Percentiles rank a stretch among this genome's conserved stretches.
Evolutionary conservation across 345 rosid genomes (phyloP).

Genomic region (Lumnitzera racemosa): DNA sequence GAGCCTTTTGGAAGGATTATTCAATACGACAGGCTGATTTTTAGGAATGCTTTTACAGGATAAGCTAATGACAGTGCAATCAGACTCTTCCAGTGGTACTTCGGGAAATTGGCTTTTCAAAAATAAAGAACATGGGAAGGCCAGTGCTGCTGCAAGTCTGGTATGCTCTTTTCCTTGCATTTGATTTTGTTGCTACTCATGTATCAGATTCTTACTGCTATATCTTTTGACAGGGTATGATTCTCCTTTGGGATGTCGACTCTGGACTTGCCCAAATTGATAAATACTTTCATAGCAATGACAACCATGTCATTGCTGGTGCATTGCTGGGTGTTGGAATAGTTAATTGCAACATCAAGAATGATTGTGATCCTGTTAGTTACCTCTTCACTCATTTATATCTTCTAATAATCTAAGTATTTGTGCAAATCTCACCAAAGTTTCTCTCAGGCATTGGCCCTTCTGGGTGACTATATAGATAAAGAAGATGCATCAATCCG

Average conservation of each 20-base stretch:
- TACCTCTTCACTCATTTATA: constrained; percentile 1
- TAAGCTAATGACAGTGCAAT: constrained; percentile 77
- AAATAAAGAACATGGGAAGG: constrained; percentile 92
- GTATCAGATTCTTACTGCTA: neutral
- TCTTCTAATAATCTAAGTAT: neutral
- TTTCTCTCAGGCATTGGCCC: constrained; percentile 69
- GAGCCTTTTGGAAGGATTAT: neutral
- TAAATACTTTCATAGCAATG: constrained; percentile 77
- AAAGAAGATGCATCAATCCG: constrained; percentile 75
- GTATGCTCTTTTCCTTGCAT: constrained; percentile 20
- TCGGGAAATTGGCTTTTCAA: constrained; percentile 91
- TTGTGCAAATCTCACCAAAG: constrained; percentile 13
- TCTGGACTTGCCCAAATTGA: constrained; percentile 85
- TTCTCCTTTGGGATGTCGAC: constrained; percentile 88
- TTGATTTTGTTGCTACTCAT: neutral
- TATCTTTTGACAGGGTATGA: constrained; percentile 64
- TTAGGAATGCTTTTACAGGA: constrained; percentile 37
- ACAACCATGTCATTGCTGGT: constrained; percentile 78
- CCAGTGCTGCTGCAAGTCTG: constrained; percentile 95
- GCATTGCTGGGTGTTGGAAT: constrained; percentile 92
- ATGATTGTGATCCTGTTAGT: constrained; percentile 94
- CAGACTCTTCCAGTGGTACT: constrained; percentile 65
- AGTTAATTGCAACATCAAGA: constrained; percentile 69
- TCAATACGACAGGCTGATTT: neutral
- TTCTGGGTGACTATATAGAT: constrained; percentile 54